Conservation (phyloP, 345 rosid species). For the Rhodomyrtus tomentosa region DNA sequence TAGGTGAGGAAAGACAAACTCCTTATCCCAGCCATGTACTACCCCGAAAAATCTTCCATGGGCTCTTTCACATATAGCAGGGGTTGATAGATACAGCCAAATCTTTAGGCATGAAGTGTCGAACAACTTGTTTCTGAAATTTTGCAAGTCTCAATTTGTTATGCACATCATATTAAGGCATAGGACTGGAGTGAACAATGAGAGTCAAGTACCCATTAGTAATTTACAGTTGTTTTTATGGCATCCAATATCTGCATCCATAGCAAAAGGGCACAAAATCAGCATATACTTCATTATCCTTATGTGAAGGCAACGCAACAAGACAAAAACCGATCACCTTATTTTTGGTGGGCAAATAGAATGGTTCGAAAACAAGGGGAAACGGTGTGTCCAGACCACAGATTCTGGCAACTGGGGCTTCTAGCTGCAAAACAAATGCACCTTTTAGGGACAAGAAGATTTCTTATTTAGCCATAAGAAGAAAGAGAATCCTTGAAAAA, state of each 20-base stretch:
- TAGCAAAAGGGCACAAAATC: neutral
- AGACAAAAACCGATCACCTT: slow-evolving; percentile 18
- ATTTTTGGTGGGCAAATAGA: slow-evolving; percentile 83
- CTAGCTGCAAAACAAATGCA: slow-evolving; percentile 39
- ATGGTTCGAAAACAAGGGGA: slow-evolving; percentile 88
- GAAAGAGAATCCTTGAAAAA: neutral
- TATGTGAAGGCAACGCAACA: neutral
- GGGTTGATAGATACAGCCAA: neutral
- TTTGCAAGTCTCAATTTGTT: neutral
- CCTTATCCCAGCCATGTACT: neutral
- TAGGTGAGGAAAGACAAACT: neutral
- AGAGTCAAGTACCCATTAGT: slow-evolving; percentile 13
- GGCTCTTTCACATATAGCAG: neutral
- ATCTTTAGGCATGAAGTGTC: neutral
- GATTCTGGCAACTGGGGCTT: slow-evolving; percentile 79
- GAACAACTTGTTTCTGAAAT: neutral
- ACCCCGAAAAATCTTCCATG: neutral
- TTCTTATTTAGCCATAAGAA: neutral
- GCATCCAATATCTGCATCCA: slow-evolving; percentile 70
- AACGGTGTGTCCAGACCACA: slow-evolving; percentile 92
- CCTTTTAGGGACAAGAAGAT: neutral
- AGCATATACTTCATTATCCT: neutral
- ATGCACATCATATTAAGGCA: neutral
- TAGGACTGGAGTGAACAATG: neutral
- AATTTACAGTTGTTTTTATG: slow-evolving; percentile 62